phyloP scores from a whole-genome alignment of 2,329 filamentous ascomycete genomes.

The Aspergillus sojae region DNA sequence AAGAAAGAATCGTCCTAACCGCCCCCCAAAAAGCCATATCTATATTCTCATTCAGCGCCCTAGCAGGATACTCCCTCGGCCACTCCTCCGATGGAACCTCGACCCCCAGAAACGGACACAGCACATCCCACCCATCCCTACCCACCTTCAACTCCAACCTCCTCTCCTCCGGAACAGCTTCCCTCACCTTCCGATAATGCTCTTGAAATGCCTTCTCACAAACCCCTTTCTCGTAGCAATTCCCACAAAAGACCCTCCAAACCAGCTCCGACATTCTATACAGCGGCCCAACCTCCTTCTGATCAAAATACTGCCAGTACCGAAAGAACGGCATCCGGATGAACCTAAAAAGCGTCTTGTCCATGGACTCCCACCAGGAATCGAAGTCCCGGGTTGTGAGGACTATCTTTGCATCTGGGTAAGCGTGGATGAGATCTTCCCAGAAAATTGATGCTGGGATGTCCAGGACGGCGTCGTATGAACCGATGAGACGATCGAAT shows the following conservation, averaged over 20 bases:
- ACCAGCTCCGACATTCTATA: conserved; percentile 13
- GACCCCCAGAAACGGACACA: conserved; percentile 47
- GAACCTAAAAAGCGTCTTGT: conserved; percentile 10
- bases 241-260: conserved; percentile 16
- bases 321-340: conserved; percentile 18
- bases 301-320: conserved; percentile 10
- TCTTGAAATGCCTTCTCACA: conserved; percentile 18
- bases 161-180: conserved; percentile 22
- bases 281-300: conserved; percentile 23
- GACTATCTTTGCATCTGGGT: conserved; percentile 41
- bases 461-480: conserved; percentile 28
- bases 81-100: conserved; percentile 27
- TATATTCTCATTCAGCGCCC: not conserved
- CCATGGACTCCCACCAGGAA: conserved; percentile 27
- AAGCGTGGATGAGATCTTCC: conserved; percentile 36
- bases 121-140: conserved; percentile 47
- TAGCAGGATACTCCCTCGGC: not conserved
- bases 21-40: not conserved
- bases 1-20: not conserved
- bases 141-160: conserved; percentile 32
- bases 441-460: conserved; percentile 36
- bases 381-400: conserved; percentile 34
- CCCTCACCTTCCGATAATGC: conserved; percentile 25
- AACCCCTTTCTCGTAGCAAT: conserved; percentile 18
- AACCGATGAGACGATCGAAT: conserved; percentile 36